Conservation (phyloP, 441 rosid genomes). For the Eutrema salsugineum region DNA sequence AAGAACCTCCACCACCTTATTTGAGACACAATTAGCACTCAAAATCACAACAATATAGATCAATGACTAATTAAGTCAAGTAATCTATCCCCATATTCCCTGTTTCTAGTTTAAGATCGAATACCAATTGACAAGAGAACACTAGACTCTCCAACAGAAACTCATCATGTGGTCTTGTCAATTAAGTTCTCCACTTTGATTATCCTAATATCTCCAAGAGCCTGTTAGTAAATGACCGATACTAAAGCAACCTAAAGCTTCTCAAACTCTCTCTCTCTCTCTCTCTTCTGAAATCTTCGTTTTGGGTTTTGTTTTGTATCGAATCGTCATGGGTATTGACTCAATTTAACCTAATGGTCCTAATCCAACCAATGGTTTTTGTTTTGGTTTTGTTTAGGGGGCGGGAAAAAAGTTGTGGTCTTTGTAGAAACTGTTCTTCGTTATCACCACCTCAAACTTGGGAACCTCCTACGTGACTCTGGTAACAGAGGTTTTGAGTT, state of each 20-base stretch:
- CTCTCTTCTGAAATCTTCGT: not conserved
- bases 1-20: conserved; percentile 32
- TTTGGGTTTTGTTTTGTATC: conserved; percentile 1
- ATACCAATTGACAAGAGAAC: not conserved
- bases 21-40: conserved; percentile 32
- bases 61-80: not conserved
- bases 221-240: not conserved
- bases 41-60: conserved; percentile 13
- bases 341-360: conserved; percentile 1
- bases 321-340: conserved; percentile 7
- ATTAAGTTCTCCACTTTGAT: not conserved
- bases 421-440: conserved; percentile 37
- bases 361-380: conserved; percentile 18
- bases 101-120: not conserved
- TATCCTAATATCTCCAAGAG: not conserved
- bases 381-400: not conserved
- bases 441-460: conserved; percentile 47
- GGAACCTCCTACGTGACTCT: conserved; percentile 43
- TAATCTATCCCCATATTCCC: not conserved
- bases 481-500: conserved; percentile 35
- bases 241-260: not conserved
- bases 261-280: conserved; percentile 8
- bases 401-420: conserved; percentile 29
- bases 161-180: not conserved
- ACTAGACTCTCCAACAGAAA: not conserved